Base-by-base conservation (phyloP, 83 land plant genomes). In the Picea mariana region DNA sequence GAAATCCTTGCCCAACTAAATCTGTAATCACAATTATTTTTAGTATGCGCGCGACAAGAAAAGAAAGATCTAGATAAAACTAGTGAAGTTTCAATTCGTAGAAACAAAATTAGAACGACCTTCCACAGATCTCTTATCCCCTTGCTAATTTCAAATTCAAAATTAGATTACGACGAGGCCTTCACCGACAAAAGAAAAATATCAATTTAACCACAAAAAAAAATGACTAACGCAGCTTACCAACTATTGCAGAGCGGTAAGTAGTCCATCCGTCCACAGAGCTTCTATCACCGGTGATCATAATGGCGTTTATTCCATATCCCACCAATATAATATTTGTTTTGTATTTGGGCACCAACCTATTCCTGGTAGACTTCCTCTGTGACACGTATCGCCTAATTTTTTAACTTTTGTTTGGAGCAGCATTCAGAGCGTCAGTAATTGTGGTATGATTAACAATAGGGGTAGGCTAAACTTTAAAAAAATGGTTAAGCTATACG, bases 81-180 rank as follows among this genome's bases (percentile, higher is more conserved):
- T 1, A 65, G 27, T 8, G 21, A 21, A 9, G 12, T 23, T 9
- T 8, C 6, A 8, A 65, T 4, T 0, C 44, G 23, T 5, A 0
- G 3, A 20, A 21, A 5, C 23, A 23, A n/a, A 5, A n/a, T n/a
- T n/a, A 65, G 11, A 24, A 65, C 1, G 6, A 3, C 0, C 1
- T 38, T 38, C 40, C 40, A 38, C 62, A 63, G 86, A 84, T 23
- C 77, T 87, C 9, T 91, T 93, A 42, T 89, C 94, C 27, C 94
- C 0, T 93, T 2, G 88, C 17, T 67, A 94, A 52, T 69, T 87
- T 85, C 24, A 94, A 84, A 38, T 83, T 80, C 90, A 67, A 0
- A 85, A 44, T 6, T 44, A 8, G 49, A 44, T 6, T 44, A 44
- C 49, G 49, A 44, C 49, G 49, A 44, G 49, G 82, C 89, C 92